phyloP scores from a whole-genome alignment of 2,329 filamentous ascomycete species.

The Nectriaceae sp. region DNA sequence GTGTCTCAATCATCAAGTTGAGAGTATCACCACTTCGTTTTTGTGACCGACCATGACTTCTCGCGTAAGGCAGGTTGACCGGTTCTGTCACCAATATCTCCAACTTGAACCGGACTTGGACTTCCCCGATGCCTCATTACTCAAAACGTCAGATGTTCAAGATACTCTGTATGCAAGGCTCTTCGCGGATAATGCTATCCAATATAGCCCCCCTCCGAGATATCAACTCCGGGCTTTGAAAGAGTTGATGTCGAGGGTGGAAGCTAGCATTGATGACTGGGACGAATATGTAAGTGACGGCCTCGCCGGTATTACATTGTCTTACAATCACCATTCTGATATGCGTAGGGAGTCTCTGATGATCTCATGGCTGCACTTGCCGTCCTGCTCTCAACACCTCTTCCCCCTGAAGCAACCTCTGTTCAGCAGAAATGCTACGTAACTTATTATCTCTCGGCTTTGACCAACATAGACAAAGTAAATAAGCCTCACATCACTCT shows the following conservation, averaged over 20 bases:
- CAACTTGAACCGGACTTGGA: constrained; percentile 69
- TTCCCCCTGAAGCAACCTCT: constrained; percentile 64
- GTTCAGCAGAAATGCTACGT: constrained; percentile 75
- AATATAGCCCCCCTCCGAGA: constrained; percentile 62
- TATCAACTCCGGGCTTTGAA: constrained; percentile 78
- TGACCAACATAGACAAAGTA: constrained; percentile 16
- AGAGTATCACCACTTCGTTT: too few species aligned
- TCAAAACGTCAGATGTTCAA: constrained; percentile 66
- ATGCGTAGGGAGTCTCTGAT: constrained; percentile 75
- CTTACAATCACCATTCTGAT: constrained; percentile 24
- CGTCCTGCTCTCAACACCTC: constrained; percentile 61
- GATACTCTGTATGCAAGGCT: constrained; percentile 64
- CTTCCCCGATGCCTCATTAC: constrained; percentile 60
- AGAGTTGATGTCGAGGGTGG: constrained; percentile 67
- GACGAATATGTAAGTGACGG: constrained; percentile 76
- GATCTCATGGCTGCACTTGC: constrained; percentile 72
- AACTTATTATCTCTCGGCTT: constrained; percentile 61
- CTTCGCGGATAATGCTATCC: constrained; percentile 60
- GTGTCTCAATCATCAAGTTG: neutral
- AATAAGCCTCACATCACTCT: constrained; percentile 53
- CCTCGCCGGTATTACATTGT: neutral
- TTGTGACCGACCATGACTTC: too few species aligned
- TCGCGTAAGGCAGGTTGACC: constrained; percentile 35
- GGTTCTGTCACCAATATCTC: constrained; percentile 75
- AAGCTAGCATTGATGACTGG: constrained; percentile 75